Evolutionary conservation across 2,329 filamentous ascomycete species (phyloP), one percentile per base, ranked within the genome.

Genomic region (Sarocladium oryzae): DNA sequence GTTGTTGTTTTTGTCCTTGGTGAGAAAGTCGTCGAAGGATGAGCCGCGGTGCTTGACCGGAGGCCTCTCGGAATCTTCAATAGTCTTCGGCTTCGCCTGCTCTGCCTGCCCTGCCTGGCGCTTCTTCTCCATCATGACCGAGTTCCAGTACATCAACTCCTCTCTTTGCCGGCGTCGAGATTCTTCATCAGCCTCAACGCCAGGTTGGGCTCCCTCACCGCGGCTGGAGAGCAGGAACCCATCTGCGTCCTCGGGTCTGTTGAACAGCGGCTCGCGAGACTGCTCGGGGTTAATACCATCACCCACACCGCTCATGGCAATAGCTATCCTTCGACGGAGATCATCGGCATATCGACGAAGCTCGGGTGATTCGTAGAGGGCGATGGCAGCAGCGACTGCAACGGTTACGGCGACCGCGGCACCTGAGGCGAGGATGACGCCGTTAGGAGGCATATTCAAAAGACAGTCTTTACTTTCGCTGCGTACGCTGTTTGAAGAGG

Each of bases 121-220:
- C 59, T 72, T 61, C 61, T 77, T 76, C 61, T 76, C 69, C 49
- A 81, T 62, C 49, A 69, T 75, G 28, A 81, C 56, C 2, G 76
- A 71, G 59, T 85, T 85, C 82, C 82, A 85, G 58, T 83, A 84
- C 65, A 84, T 69, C 54, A 85, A 62, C 64, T 85, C 82, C 58
- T 85, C 81, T 33, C 81, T 74, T 62, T 85, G 82, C 53, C 79
- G 71, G 56, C 77, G 75, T 50, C 77, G 74, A 20, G 74, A 78
- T 56, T 81, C 82, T 49, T 84, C 80, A 57, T 85, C 82, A 51
- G 80, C 81, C 30, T 83, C 81, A 20, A 84, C 74, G 15, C 71
- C 77, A 1, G 68, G 61, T 28, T 76, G 70, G 49, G 66, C 67
- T 16, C 67, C 66, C 3, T 57, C 57, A 18, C 64, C 68, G 23